Percentiles rank a stretch among this genome's conserved stretches.
Evolutionary conservation across 2,329 filamentous ascomycete species (phyloP).

Genomic region (Plectosphaerella plurivora): DNA sequence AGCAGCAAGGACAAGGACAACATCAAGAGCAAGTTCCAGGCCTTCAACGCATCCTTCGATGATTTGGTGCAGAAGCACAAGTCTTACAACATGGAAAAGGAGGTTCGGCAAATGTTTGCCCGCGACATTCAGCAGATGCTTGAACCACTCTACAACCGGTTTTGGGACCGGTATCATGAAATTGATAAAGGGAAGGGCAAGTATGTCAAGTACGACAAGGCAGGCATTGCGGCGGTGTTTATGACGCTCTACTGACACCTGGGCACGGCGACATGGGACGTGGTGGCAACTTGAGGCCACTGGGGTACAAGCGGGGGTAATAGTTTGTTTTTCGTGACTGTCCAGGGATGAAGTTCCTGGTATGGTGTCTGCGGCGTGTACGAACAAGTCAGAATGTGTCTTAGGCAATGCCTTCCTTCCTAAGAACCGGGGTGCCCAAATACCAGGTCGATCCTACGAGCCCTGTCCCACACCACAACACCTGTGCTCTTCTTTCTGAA

Average conservation of each 20-base stretch:
- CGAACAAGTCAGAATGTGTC: no score
- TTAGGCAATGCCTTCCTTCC: no score
- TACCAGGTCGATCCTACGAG: constrained; percentile 45
- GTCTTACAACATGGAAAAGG: constrained; percentile 80
- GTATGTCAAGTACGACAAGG: constrained; percentile 96
- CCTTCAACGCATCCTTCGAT: constrained; percentile 88
- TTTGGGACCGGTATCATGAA: constrained; percentile 97
- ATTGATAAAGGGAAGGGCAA: constrained; percentile 97
- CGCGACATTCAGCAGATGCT: constrained; percentile 87
- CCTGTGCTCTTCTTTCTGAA: constrained; percentile 51
- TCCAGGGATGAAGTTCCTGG: no score
- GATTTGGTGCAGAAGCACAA: constrained; percentile 82
- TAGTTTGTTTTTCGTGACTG: no score
- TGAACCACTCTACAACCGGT: constrained; percentile 88
- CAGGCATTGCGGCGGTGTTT: constrained; percentile 65
- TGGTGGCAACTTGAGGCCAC: no score
- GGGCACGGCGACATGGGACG: background rate
- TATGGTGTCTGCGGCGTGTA: no score
- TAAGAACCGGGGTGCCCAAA: constrained; percentile 33
- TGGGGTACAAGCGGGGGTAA: no score
- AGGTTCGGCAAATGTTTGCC: constrained; percentile 75
- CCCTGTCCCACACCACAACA: constrained; percentile 52
- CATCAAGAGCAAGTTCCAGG: constrained; percentile 93
- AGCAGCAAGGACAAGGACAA: constrained; percentile 89
- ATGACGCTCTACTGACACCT: constrained; percentile 39